Evolutionary conservation across 768 basidiomycete species (phyloP).

Genomic region (Xanthoconium purpureum): DNA sequence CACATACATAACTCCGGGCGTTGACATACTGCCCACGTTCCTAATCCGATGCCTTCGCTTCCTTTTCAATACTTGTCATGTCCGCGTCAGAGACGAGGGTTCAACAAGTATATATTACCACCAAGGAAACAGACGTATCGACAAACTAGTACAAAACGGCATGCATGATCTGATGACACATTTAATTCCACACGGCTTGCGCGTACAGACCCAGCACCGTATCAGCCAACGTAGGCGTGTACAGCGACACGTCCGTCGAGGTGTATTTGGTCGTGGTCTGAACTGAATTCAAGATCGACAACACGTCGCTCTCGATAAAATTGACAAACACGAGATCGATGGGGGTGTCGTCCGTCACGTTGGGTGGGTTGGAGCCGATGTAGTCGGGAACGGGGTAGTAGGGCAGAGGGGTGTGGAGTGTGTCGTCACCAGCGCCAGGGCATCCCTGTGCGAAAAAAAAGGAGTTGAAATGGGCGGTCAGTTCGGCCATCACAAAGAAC

Average conservation of each 20-base stretch:
- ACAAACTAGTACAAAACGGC: neutral
- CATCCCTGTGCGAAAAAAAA: constrained; percentile 44
- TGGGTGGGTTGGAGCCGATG: constrained; percentile 53
- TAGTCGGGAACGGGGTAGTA: constrained; percentile 55
- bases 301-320: constrained; percentile 55
- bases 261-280: constrained; percentile 52
- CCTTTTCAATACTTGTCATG: too few relatives aligned
- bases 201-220: constrained; percentile 41
- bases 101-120: too few relatives aligned
- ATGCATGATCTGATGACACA: neutral
- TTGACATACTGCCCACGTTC: too few relatives aligned
- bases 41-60: too few relatives aligned
- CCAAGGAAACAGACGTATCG: neutral
- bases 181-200: constrained; percentile 26
- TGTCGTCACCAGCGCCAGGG: constrained; percentile 75
- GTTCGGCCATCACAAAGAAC: neutral
- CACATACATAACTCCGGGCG: too few relatives aligned
- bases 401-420: constrained; percentile 57
- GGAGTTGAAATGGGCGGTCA: too few relatives aligned
- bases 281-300: constrained; percentile 53
- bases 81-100: too few relatives aligned
- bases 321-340: constrained; percentile 77
- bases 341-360: constrained; percentile 43
- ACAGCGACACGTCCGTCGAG: constrained; percentile 48
- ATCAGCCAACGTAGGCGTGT: constrained; percentile 45